A percentile compares a stretch with the other conserved stretches of the same genome.
Conservation (phyloP, 1,139 yeast species). For the Saccharomycopsis hybrid region DNA sequence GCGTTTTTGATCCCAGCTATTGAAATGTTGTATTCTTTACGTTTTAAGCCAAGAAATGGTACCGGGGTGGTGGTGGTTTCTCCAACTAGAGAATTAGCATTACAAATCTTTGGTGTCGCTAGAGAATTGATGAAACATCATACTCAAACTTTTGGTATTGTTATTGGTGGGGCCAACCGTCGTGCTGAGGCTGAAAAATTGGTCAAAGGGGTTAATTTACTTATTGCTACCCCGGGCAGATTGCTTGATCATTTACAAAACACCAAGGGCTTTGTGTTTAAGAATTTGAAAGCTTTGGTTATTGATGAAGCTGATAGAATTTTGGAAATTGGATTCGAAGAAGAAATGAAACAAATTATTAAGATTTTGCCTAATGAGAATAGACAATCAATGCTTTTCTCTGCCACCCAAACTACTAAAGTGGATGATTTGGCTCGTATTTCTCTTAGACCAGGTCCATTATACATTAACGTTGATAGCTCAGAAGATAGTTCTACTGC, state of each 20-base stretch:
- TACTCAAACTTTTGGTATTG: conserved; percentile 91
- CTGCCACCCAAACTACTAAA: conserved; percentile 98
- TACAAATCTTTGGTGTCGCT: conserved; percentile 96
- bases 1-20: conserved; percentile 95
- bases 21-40: conserved; percentile 80
- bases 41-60: conserved; percentile 88
- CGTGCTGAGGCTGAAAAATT: conserved; percentile 95
- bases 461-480: conserved; percentile 89
- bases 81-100: conserved; percentile 88
- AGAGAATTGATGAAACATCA: conserved; percentile 87
- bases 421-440: conserved; percentile 97
- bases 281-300: conserved; percentile 86
- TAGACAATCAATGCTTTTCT: conserved; percentile 94
- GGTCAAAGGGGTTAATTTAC: conserved; percentile 84
- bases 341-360: conserved; percentile 95
- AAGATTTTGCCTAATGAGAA: conserved; percentile 88
- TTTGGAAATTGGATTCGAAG: conserved; percentile 95
- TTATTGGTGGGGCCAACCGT: conserved; percentile 97
- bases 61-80: conserved; percentile 84
- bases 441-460: conserved; percentile 89
- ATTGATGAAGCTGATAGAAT: conserved; percentile 98
- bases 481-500: conserved; percentile 83
- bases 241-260: conserved; percentile 93
- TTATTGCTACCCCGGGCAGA: conserved; percentile 97
- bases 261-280: conserved; percentile 88